Conservation (phyloP, 75 land plant genomes). For the Azolla pinnata region DNA sequence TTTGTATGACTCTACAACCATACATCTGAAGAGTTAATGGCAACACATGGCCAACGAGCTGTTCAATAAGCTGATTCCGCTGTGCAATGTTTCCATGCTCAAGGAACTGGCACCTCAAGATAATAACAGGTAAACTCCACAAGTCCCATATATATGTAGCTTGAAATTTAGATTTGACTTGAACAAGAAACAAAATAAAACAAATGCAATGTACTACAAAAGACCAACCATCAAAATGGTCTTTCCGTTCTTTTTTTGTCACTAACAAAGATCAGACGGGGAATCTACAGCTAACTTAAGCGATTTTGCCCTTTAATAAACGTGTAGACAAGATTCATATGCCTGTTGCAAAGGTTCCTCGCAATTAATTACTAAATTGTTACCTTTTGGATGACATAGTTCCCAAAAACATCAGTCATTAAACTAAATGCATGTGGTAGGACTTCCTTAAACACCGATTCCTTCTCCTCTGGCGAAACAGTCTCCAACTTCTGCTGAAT, state of each 20-base stretch:
- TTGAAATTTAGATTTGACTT: too few species aligned
- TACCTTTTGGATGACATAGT: conserved; percentile 98
- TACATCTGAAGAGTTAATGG: conserved; percentile 91
- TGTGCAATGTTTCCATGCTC: conserved; percentile 83
- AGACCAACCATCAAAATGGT: too few species aligned
- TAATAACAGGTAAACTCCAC: too few species aligned
- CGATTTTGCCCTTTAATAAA: too few species aligned
- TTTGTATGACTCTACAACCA: conserved; percentile 96
- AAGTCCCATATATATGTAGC: too few species aligned
- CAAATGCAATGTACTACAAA: too few species aligned
- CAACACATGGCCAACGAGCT: conserved; percentile 62
- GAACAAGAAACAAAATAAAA: too few species aligned
- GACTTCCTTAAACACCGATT: conserved; percentile 75
- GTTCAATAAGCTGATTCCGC: conserved; percentile 67
- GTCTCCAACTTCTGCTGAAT: conserved; percentile 95
- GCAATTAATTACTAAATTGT: not conserved
- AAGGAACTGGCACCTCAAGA: too few species aligned
- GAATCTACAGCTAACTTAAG: too few species aligned
- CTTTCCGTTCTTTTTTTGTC: too few species aligned
- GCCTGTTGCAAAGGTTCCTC: not conserved
- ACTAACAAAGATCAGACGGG: too few species aligned
- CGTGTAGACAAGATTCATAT: not conserved
- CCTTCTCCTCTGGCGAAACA: conserved; percentile 75
- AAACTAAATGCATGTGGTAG: conserved; percentile 71
- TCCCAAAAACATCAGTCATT: conserved; percentile 99